These are phyloP conservation scores for Aspergillus hortae DNA, from an alignment of 2,329 filamentous ascomycete genomes.

Conservation along the genomic window DNA sequence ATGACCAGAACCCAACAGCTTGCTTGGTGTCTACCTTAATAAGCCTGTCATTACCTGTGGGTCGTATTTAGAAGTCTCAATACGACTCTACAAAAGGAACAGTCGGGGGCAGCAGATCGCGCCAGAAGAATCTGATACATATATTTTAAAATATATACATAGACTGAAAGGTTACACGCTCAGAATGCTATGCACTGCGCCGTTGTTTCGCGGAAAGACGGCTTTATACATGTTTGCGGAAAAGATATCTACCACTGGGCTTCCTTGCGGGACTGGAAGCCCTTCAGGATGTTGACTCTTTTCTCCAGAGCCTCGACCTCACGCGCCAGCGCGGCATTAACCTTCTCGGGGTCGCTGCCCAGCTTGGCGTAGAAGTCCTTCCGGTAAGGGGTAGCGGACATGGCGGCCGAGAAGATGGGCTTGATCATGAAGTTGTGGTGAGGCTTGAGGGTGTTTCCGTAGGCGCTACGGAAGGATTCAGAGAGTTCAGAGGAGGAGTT, in stretches of 20 bases:
- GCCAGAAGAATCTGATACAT: not conserved
- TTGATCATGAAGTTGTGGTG: slow-evolving; percentile 88
- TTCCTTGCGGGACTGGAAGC: slow-evolving; percentile 56
- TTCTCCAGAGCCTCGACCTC: slow-evolving; percentile 79
- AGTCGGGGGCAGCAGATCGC: not conserved
- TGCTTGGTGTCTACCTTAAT: not conserved
- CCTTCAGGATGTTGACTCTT: slow-evolving; percentile 71
- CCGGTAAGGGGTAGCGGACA: slow-evolving; percentile 89
- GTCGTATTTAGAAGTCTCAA: not conserved
- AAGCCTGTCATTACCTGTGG: not conserved
- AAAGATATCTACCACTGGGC: slow-evolving; percentile 38
- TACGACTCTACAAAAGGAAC: not conserved
- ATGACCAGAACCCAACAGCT: not conserved
- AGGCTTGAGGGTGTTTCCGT: slow-evolving; percentile 81
- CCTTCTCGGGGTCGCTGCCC: slow-evolving; percentile 50
- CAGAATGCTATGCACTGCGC: not conserved
- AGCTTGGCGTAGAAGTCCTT: slow-evolving; percentile 92
- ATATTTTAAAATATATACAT: not conserved
- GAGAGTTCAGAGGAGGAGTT: slow-evolving; percentile 71
- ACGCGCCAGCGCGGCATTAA: slow-evolving; percentile 59
- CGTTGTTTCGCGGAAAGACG: not conserved
- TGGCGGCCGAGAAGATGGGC: slow-evolving; percentile 87
- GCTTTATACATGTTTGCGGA: not conserved
- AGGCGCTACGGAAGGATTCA: slow-evolving; percentile 81
- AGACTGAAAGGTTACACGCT: slow-evolving; percentile 4